phyloP scores from a whole-genome alignment of 768 basidiomycete species.

The Naganishia onofrii region DNA sequence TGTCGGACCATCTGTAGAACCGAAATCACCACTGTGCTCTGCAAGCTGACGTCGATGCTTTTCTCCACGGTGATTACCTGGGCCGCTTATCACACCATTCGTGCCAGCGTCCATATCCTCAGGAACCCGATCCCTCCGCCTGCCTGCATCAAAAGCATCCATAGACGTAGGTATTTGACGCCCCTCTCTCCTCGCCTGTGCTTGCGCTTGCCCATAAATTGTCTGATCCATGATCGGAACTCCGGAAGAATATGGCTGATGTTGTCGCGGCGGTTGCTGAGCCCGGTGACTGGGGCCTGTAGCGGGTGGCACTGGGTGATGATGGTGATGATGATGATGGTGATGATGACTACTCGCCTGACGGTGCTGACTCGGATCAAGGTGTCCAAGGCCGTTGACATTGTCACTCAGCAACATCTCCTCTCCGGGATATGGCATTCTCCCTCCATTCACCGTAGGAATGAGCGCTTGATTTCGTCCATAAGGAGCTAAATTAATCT shows the following conservation, averaged over 20 bases:
- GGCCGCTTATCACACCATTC: not conserved
- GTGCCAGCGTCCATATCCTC: not conserved
- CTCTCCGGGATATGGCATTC: conserved; percentile 13
- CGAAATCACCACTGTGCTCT: not conserved
- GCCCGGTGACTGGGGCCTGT: not conserved
- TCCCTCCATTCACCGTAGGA: conserved; percentile 31
- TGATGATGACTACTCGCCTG: conserved; percentile 14
- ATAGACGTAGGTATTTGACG: conserved; percentile 30
- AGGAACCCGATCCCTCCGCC: not conserved
- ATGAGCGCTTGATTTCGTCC: conserved; percentile 28
- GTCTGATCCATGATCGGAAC: conserved; percentile 26
- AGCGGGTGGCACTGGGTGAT: conserved; percentile 17
- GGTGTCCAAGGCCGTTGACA: not conserved
- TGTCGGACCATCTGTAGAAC: not conserved
- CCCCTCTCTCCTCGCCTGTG: conserved; percentile 30
- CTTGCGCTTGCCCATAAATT: conserved; percentile 20
- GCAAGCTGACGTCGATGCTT: conserved; percentile 11
- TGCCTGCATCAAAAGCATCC: conserved; percentile 31
- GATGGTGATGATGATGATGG: conserved; percentile 22
- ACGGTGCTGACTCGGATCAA: conserved; percentile 19
- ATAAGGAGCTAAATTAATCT: conserved; percentile 3
- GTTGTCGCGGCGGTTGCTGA: conserved; percentile 12
- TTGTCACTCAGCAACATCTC: not conserved
- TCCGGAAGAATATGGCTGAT: conserved; percentile 13
- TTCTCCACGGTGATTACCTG: conserved; percentile 6